Evolutionary conservation across 768 basidiomycete genomes (phyloP).

Genomic region (Pleurotus platypus): DNA sequence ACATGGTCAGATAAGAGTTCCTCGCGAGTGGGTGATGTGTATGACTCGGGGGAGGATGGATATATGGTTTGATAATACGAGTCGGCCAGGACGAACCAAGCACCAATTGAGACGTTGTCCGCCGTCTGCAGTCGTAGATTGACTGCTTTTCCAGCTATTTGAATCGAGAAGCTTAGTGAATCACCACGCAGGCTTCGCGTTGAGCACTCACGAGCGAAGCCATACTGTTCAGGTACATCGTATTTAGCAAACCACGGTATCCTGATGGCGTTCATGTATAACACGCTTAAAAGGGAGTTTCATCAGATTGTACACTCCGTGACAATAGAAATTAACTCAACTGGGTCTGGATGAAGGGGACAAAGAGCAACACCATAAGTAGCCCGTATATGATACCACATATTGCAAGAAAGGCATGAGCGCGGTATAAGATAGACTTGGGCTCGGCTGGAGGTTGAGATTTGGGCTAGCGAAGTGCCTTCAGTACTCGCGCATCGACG

Average conservation of each 20-base stretch:
- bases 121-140: slow-evolving; percentile 68
- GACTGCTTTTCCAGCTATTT: slow-evolving; percentile 68
- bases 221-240: slow-evolving; percentile 70
- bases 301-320: slow-evolving; percentile 2
- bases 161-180: not conserved
- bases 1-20: slow-evolving; percentile 37
- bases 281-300: slow-evolving; percentile 19
- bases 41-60: slow-evolving; percentile 24
- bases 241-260: slow-evolving; percentile 64
- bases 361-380: slow-evolving; percentile 47
- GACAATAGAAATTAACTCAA: slow-evolving; percentile 29
- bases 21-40: not conserved
- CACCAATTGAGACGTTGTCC: slow-evolving; percentile 79
- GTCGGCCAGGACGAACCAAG: slow-evolving; percentile 82
- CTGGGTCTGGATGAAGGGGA: slow-evolving; percentile 71
- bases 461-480: not conserved
- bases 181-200: not conserved
- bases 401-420: slow-evolving; percentile 31
- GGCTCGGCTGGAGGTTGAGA: not conserved
- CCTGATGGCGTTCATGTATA: slow-evolving; percentile 65
- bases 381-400: slow-evolving; percentile 52
- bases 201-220: slow-evolving; percentile 63
- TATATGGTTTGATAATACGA: slow-evolving; percentile 44
- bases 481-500: too few relatives aligned
- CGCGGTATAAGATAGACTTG: slow-evolving; percentile 11